Percentiles rank a stretch among this genome's conserved stretches.
Evolutionary conservation across 345 rosid genomes (phyloP).

Genomic region (Lagerstroemia speciosa): DNA sequence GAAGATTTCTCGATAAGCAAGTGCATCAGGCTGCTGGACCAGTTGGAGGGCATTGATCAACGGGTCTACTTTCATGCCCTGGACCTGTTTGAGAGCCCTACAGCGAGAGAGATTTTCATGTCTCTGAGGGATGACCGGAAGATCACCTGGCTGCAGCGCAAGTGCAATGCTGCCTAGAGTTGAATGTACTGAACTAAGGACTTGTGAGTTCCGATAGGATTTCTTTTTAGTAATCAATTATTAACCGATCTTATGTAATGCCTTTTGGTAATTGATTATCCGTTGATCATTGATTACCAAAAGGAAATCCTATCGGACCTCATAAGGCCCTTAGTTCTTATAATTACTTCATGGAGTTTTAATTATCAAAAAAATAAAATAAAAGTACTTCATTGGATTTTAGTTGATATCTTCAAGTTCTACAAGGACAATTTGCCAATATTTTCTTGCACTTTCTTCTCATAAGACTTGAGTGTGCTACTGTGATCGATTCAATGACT

Average conservation of each 20-base stretch:
- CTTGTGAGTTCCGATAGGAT: not conserved
- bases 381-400: not conserved
- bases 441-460: no score
- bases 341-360: not conserved
- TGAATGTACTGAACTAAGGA: not conserved
- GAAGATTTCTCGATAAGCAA: constrained; percentile 74
- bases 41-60: constrained; percentile 68
- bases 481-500: not conserved
- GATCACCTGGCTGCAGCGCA: constrained; percentile 59
- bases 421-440: not conserved
- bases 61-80: constrained; percentile 52
- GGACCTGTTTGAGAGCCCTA: constrained; percentile 69
- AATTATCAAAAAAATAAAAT: not conserved
- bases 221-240: not conserved
- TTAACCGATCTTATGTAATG: not conserved
- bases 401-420: not conserved
- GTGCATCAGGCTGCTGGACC: constrained; percentile 73
- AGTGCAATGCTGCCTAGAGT: constrained; percentile 28
- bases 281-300: not conserved
- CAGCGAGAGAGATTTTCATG: constrained; percentile 55
- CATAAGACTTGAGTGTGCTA: no score
- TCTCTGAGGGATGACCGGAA: constrained; percentile 68
- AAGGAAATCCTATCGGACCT: no score
- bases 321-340: no score
- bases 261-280: no score